Conservation (phyloP, 2,329 filamentous ascomycete genomes). For the Aphanoascus verrucosus region DNA sequence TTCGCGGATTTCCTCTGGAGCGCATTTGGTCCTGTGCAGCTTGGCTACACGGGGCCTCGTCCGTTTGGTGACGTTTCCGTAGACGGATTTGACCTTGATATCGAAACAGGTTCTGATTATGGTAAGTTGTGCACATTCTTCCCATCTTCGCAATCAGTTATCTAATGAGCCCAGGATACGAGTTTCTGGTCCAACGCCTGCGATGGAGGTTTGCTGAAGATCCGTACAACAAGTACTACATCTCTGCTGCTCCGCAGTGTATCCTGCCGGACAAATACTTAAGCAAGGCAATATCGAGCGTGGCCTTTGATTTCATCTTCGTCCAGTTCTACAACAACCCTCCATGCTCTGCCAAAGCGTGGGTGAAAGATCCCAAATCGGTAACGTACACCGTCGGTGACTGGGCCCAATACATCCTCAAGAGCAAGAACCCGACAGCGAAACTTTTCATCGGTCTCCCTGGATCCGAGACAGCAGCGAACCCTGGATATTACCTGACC, state of each 20-base stretch:
- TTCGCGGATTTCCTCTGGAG: conserved; percentile 44
- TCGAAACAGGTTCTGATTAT: conserved; percentile 24
- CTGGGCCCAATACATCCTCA: conserved; percentile 35
- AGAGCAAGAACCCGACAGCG: conserved; percentile 32
- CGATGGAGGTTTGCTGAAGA: conserved; percentile 32
- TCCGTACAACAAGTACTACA: conserved; percentile 34
- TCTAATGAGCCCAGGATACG: conserved; percentile 31
- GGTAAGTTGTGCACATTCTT: conserved; percentile 20
- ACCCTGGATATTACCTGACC: conserved; percentile 37
- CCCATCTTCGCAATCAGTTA: neutral
- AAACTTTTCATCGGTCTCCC: conserved; percentile 47
- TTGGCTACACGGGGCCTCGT: conserved; percentile 32
- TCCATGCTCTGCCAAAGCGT: conserved; percentile 41
- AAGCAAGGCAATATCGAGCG: conserved; percentile 34
- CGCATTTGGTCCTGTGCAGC: conserved; percentile 38
- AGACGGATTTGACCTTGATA: conserved; percentile 47
- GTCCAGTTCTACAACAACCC: conserved; percentile 48
- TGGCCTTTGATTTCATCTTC: conserved; percentile 45
- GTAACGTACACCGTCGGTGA: conserved; percentile 38
- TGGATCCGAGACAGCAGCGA: conserved; percentile 25
- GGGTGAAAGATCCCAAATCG: conserved; percentile 24
- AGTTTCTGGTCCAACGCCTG: conserved; percentile 39
- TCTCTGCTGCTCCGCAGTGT: conserved; percentile 47
- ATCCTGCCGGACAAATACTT: conserved; percentile 40
- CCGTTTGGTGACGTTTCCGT: conserved; percentile 39